Conservation (phyloP, 495 filamentous ascomycete genomes). For the Staphylotrichum longicolle region DNA sequence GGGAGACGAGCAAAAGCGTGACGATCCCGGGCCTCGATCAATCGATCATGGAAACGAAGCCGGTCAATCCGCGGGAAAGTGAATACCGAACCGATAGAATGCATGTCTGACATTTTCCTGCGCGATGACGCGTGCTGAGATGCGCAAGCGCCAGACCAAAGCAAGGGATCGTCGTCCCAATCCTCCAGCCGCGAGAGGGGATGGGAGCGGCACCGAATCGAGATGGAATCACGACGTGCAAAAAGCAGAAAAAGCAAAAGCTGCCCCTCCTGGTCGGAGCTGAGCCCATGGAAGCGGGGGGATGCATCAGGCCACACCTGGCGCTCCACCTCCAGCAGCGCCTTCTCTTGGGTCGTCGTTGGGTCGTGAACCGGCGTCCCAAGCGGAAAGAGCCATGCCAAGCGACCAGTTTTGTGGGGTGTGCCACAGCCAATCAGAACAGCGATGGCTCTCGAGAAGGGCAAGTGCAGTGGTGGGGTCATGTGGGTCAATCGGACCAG, state of each 20-base stretch:
- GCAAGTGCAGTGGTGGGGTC: constrained; percentile 14
- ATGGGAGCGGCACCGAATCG: background rate
- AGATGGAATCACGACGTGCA: no score
- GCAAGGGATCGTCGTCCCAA: constrained; percentile 3
- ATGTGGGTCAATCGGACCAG: background rate
- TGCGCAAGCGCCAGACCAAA: background rate
- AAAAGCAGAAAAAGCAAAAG: no score
- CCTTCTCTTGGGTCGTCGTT: no score
- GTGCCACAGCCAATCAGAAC: constrained; percentile 15
- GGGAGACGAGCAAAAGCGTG: background rate
- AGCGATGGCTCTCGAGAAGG: constrained; percentile 22
- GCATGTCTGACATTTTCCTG: constrained; percentile 20
- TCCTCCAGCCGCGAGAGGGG: background rate
- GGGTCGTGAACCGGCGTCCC: no score
- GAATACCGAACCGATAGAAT: constrained; percentile 11
- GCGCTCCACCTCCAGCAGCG: no score
- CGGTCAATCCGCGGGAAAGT: constrained; percentile 4
- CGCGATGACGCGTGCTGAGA: constrained; percentile 11
- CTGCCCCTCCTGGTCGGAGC: no score
- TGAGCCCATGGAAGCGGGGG: no score
- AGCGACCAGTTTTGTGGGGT: background rate
- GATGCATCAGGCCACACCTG: no score
- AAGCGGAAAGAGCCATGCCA: background rate
- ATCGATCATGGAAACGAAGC: background rate
- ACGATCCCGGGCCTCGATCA: no score